Evolutionary conservation across 495 filamentous ascomycete genomes (phyloP).

Genomic region (Pyrenula massariospora): DNA sequence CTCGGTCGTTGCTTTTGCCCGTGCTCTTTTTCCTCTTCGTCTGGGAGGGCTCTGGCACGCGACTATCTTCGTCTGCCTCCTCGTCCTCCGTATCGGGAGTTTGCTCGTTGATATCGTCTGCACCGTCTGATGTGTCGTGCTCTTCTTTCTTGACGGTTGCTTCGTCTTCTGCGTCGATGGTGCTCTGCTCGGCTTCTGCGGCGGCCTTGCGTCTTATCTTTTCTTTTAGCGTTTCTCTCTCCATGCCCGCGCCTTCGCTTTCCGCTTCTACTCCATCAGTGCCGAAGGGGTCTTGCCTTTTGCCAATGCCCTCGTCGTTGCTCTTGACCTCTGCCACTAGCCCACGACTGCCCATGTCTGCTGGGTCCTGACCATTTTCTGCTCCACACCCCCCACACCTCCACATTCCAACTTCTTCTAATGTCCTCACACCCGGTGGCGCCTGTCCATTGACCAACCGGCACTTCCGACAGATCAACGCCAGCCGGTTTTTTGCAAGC

Average conservation of each 20-base stretch:
- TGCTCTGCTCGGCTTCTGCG: neutral
- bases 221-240: neutral
- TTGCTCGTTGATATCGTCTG: neutral
- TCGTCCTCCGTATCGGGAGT: neutral
- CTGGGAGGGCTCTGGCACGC: neutral
- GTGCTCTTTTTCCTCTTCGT: neutral
- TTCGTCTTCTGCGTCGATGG: neutral
- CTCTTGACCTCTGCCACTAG: too few relatives aligned
- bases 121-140: neutral
- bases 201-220: neutral
- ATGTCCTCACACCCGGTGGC: conserved; percentile 67
- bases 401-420: conserved; percentile 81
- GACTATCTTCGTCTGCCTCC: neutral
- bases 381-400: conserved; percentile 73
- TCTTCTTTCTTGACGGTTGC: neutral
- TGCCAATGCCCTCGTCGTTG: too few relatives aligned
- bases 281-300: too few relatives aligned
- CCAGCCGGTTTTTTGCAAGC: conserved; percentile 78
- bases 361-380: conserved; percentile 61
- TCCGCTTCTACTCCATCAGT: neutral
- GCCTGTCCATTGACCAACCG: conserved; percentile 92
- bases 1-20: too few relatives aligned
- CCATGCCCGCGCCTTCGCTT: neutral
- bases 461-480: conserved; percentile 73
- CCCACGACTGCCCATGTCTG: too few relatives aligned